phyloP scores from a whole-genome alignment of 192 early-diverging fungal species.

The Coemansia sp. region DNA sequence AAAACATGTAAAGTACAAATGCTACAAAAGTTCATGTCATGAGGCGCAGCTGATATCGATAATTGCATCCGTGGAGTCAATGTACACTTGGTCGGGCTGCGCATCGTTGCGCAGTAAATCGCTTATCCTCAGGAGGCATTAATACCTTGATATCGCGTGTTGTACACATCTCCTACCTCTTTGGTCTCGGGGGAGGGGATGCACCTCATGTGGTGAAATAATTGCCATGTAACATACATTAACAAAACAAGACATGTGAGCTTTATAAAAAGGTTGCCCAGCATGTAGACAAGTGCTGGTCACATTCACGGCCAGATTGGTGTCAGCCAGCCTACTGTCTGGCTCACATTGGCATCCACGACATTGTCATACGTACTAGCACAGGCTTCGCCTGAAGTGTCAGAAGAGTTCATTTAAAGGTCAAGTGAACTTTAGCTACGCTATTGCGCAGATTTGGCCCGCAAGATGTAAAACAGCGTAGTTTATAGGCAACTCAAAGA shows the following conservation, averaged over 20 bases:
- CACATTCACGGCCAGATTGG: background rate
- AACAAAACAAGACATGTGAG: background rate
- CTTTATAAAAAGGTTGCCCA: background rate
- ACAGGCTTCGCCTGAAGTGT: background rate
- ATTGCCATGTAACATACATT: conserved; percentile 6
- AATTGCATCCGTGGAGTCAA: conserved; percentile 2
- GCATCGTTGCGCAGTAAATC: background rate
- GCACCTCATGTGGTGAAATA: background rate
- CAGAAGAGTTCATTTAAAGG: background rate
- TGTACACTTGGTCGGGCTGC: background rate
- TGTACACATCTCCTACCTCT: background rate
- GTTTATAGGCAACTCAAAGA: background rate
- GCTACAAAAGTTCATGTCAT: no score
- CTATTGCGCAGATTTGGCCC: background rate
- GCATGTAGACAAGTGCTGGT: conserved; percentile 1
- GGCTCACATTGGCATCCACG: conserved; percentile 1
- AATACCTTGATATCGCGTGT: background rate
- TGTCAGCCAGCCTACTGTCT: background rate
- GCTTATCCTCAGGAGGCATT: background rate
- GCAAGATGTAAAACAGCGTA: background rate
- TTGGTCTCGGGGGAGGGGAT: background rate
- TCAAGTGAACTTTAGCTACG: background rate
- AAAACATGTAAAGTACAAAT: background rate
- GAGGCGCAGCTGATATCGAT: background rate
- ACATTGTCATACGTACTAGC: background rate